phyloP scores from a whole-genome alignment of 2,329 filamentous ascomycete species.

The Aspergillus oerlinghausenensis region DNA sequence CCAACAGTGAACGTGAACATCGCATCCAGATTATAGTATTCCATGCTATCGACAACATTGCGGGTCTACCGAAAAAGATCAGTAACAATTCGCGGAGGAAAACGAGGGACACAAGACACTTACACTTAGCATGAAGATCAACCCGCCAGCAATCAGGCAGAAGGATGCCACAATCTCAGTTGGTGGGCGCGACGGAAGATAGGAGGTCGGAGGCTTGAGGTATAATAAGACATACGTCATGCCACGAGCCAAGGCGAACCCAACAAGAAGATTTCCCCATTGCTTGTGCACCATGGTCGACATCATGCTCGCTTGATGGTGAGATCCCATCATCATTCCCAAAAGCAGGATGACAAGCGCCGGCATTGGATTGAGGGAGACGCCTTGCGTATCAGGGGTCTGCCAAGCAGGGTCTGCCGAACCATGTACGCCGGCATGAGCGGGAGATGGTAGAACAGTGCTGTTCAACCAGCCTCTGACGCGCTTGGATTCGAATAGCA shows the following conservation, averaged over 20 bases:
- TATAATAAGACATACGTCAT: conserved; percentile 78
- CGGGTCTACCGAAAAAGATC: conserved; percentile 51
- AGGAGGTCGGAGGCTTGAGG: conserved; percentile 72
- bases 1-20: conserved; percentile 92
- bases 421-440: conserved; percentile 28
- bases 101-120: conserved; percentile 33
- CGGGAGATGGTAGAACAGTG: conserved; percentile 41
- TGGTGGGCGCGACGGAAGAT: conserved; percentile 77
- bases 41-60: conserved; percentile 73
- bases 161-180: conserved; percentile 86
- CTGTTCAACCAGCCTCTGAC: conserved; percentile 58
- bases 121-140: conserved; percentile 89
- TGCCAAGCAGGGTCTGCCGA: conserved; percentile 49
- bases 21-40: conserved; percentile 70
- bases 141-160: conserved; percentile 78
- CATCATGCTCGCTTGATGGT: conserved; percentile 77
- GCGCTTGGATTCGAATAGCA: conserved; percentile 73
- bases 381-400: conserved; percentile 62
- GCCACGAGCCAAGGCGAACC: conserved; percentile 71
- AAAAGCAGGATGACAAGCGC: conserved; percentile 80
- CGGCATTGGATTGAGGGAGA: conserved; percentile 84
- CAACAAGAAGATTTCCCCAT: conserved; percentile 82
- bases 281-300: conserved; percentile 91
- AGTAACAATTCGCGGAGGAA: conserved; percentile 9
- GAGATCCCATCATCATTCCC: conserved; percentile 92